phyloP scores from a whole-genome alignment of 805 yeast species.

The Ogataea methanolica region DNA sequence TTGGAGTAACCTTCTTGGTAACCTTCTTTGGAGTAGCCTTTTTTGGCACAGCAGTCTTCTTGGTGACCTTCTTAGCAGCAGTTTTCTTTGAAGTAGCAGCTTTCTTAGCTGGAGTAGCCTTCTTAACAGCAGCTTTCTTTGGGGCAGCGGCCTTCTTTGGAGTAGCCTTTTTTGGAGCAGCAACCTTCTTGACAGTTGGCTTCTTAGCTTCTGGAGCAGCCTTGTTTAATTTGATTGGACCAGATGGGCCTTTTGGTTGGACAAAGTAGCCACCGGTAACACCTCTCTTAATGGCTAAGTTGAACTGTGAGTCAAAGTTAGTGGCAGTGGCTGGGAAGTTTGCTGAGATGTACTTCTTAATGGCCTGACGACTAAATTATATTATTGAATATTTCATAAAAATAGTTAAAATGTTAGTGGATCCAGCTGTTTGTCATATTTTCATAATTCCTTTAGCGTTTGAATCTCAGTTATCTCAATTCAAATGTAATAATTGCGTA shows the following conservation, averaged over 20 bases:
- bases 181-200: conserved; percentile 28
- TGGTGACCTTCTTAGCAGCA: conserved; percentile 19
- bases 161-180: conserved; percentile 21
- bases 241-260: conserved; percentile 90
- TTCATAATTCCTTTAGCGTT: no score
- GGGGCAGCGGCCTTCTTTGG: conserved; percentile 25
- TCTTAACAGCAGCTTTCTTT: conserved; percentile 25
- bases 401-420: no score
- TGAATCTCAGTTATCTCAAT: no score
- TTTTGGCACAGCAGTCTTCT: conserved; percentile 24
- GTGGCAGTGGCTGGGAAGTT: conserved; percentile 53
- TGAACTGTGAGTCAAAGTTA: conserved; percentile 72
- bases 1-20: conserved; percentile 19
- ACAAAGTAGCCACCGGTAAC: conserved; percentile 69
- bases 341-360: conserved; percentile 75
- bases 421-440: no score
- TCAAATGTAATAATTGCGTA: no score
- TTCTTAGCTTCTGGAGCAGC: conserved; percentile 25
- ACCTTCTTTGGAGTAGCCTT: conserved; percentile 26
- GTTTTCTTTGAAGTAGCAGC: conserved; percentile 24
- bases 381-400: background rate
- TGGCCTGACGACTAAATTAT: conserved; percentile 64
- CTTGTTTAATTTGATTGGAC: conserved; percentile 69
- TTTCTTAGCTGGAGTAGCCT: conserved; percentile 26
- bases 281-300: conserved; percentile 74